A percentile compares a stretch with the other conserved stretches of the same genome.
Evolutionary conservation across 371 early-diverging fungal genomes (phyloP).

Genomic region (Saksenaea oblongispora): DNA sequence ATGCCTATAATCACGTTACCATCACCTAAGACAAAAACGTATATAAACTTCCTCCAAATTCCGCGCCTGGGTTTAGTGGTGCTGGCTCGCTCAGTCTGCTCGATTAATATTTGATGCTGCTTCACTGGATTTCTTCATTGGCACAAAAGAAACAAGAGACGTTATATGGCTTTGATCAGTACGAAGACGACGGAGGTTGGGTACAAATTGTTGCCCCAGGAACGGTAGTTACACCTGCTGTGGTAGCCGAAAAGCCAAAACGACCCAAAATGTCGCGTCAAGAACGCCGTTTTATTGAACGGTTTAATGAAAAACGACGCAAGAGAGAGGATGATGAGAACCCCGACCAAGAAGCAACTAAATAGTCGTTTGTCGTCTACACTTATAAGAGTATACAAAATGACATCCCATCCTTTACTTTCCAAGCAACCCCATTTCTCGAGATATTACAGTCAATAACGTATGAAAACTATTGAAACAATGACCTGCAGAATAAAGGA

Average conservation of each 20-base stretch:
- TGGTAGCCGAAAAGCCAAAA: not conserved
- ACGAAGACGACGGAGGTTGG: conserved; percentile 1
- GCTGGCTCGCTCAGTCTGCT: not conserved
- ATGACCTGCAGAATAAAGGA: too few relatives aligned
- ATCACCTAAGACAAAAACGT: not conserved
- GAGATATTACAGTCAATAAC: too few relatives aligned
- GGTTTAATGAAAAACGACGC: not conserved
- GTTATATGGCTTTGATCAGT: not conserved
- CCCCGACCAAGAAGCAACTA: not conserved
- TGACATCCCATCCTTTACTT: not conserved
- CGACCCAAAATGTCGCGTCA: not conserved
- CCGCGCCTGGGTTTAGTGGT: not conserved
- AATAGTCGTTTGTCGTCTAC: too few relatives aligned
- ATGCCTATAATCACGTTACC: not conserved
- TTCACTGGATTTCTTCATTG: conserved; percentile 1
- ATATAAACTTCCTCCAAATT: not conserved
- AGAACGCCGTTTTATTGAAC: not conserved
- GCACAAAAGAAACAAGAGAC: not conserved
- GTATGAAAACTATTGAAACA: too few relatives aligned
- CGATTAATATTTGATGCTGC: not conserved
- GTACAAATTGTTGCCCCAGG: not conserved
- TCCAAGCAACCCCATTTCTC: too few relatives aligned
- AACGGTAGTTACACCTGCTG: not conserved
- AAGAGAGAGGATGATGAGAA: not conserved
- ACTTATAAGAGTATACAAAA: too few relatives aligned